These are phyloP conservation scores for Ascochyta fabae DNA, from an alignment of 2,329 filamentous ascomycete species.

Conservation along the genomic window DNA sequence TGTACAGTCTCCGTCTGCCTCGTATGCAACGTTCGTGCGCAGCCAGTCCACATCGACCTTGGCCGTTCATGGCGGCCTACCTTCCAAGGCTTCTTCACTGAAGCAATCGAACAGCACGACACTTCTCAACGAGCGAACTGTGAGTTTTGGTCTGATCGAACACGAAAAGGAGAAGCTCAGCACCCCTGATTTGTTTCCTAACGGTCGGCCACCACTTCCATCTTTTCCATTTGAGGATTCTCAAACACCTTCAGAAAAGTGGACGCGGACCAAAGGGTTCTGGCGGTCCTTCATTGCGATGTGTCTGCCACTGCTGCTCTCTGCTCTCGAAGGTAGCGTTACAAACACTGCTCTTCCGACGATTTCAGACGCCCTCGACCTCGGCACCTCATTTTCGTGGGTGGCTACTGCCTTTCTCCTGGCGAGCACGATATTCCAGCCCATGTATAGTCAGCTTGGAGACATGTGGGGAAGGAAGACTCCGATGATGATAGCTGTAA, in stretches of 20 bases:
- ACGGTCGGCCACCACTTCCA: background rate
- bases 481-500: slow-evolving; percentile 47
- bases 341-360: slow-evolving; percentile 52
- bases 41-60: slow-evolving; percentile 5
- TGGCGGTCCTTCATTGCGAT: slow-evolving; percentile 41
- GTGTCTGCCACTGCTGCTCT: slow-evolving; percentile 41
- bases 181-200: background rate
- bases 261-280: slow-evolving; percentile 28
- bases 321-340: slow-evolving; percentile 49
- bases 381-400: slow-evolving; percentile 36
- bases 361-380: slow-evolving; percentile 40
- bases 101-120: background rate
- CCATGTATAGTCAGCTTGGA: slow-evolving; percentile 58
- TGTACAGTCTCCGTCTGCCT: slow-evolving; percentile 10
- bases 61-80: slow-evolving; percentile 2
- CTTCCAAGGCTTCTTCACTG: slow-evolving; percentile 9
- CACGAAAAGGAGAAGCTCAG: background rate
- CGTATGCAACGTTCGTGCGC: slow-evolving; percentile 6
- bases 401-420: slow-evolving; percentile 38
- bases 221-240: slow-evolving; percentile 1
- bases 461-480: slow-evolving; percentile 61
- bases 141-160: background rate
- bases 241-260: slow-evolving; percentile 8
- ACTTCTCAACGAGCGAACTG: background rate
- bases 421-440: slow-evolving; percentile 54